Base-by-base conservation (phyloP, 2,329 filamentous ascomycete species). In the Diplodia seriata region DNA sequence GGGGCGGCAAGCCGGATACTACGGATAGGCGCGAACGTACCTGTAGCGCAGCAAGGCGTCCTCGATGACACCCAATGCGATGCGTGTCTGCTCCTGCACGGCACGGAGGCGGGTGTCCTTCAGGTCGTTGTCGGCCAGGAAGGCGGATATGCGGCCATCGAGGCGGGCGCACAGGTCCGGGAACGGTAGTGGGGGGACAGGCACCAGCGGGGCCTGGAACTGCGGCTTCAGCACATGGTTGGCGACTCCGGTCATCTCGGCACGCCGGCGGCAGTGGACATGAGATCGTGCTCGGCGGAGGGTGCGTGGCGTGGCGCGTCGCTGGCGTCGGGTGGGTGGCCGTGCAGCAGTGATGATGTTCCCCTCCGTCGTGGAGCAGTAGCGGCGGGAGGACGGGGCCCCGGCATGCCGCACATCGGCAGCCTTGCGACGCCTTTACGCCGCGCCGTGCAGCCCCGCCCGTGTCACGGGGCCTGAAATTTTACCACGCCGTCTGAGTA, bases 31-130 rank as follows among this genome's bases (percentile, higher is more conserved):
- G 38, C 56, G 63, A 43, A 80, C 87, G 68, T 81, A 95, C 89
- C 86, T 86, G 79, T 97, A 98, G 75, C 85, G 85, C 70, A 87
- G 80, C 75, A 97, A 82, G 15, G 94, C 92, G 73, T 92, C 86
- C 69, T 88, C 86, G 68, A 97, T 88, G 26, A 97, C 89, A 26
- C 80, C 84, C 74, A 97, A 84, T 29, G 93, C 90, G 65, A 87
- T 83, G 69, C 88, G 86, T 55, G 91, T 91, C 82, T 95, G 93
- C 68, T 82, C 80, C 80, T 97, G 94, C 33, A 93, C 87, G 67
- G 83, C 83, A 72, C 81, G 83, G 68, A 94, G 80, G 33, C 67
- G 67, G 29, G 29, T 31, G n/a, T 68, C 57, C 3, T 84, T 81
- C 69, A 87, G 82, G 38, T 86, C 79, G 71, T 88, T 84, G 56